Conservation (phyloP, 2,329 filamentous ascomycete genomes). For the Dactylellina drechsleri region DNA sequence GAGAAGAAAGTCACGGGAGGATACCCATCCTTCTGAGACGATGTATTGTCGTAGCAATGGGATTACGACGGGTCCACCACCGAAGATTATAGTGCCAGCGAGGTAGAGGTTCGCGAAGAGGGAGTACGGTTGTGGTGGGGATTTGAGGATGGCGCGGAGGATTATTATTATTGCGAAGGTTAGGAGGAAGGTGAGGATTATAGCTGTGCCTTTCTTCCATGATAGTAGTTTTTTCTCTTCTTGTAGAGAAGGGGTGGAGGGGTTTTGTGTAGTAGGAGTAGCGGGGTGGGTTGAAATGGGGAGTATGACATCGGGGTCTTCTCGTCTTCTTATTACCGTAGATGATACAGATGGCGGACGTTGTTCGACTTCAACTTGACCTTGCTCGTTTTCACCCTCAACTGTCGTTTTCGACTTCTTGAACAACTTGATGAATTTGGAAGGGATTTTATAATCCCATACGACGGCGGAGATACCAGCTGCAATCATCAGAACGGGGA, state of each 20-base stretch:
- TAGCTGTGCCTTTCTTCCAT: conserved; percentile 27
- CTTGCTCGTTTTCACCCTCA: conserved; percentile 18
- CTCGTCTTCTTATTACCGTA: conserved; percentile 61
- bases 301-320: conserved; percentile 67
- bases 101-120: conserved; percentile 79
- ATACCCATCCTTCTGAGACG: conserved; percentile 75
- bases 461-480: conserved; percentile 68
- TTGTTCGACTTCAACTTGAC: not conserved
- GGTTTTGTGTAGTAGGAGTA: not conserved
- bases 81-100: conserved; percentile 73
- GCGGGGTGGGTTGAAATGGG: conserved; percentile 55
- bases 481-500: conserved; percentile 71
- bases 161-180: conserved; percentile 70
- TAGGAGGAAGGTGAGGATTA: conserved; percentile 61
- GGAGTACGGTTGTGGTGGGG: conserved; percentile 66
- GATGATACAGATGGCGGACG: not conserved
- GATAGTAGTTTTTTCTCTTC: not conserved
- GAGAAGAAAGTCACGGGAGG: conserved; percentile 75
- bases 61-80: conserved; percentile 73
- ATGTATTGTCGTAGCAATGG: conserved; percentile 71
- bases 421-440: conserved; percentile 60
- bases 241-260: not conserved
- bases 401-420: conserved; percentile 39
- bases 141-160: conserved; percentile 62
- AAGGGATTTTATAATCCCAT: conserved; percentile 70